Conservation (phyloP, 371 early-diverging fungal genomes). For the Mucor plumbeus region DNA sequence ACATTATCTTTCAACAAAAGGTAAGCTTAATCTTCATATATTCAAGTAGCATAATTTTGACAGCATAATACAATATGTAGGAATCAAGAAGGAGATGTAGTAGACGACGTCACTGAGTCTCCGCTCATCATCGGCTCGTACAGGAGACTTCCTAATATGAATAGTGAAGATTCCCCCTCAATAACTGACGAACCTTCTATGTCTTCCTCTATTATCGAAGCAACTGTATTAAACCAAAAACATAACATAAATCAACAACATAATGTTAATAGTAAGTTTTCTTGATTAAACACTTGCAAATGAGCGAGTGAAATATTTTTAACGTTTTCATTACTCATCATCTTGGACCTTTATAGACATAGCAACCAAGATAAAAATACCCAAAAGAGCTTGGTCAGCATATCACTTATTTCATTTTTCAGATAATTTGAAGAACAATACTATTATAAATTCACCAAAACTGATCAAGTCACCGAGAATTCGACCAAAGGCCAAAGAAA, state of each 20-base stretch:
- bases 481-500: constrained; percentile 6
- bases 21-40: background rate
- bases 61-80: background rate
- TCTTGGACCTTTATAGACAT: background rate
- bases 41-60: constrained; percentile 1
- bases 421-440: background rate
- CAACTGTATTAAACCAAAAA: constrained; percentile 16
- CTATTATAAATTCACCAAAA: constrained; percentile 5
- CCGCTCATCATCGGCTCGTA: constrained; percentile 1
- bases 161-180: constrained; percentile 18
- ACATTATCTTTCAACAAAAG: background rate
- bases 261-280: constrained; percentile 20
- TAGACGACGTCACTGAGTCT: constrained; percentile 25
- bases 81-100: background rate
- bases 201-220: constrained; percentile 32
- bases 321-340: constrained; percentile 2
- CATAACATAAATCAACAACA: background rate
- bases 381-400: constrained; percentile 27
- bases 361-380: constrained; percentile 23
- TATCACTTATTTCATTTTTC: constrained; percentile 22
- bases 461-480: constrained; percentile 21
- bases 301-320: background rate
- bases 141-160: constrained; percentile 15
- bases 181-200: constrained; percentile 26
- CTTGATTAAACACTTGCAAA: background rate